A percentile compares a stretch with the other conserved stretches of the same genome.
Evolutionary conservation across 257 asterid genomes (phyloP).

Genomic region (Fraxinus excelsior): DNA sequence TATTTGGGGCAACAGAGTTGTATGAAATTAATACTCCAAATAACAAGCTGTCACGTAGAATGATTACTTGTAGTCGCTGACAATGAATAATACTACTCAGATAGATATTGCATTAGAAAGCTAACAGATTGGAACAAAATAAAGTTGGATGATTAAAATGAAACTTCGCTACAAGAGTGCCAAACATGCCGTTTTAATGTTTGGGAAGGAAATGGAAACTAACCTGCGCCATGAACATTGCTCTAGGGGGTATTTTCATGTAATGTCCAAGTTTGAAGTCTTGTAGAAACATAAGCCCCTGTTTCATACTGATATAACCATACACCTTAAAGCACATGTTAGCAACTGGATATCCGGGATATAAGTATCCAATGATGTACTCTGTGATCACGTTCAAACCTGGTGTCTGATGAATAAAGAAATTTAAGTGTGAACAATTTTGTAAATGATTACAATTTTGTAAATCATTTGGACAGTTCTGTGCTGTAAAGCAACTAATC

Average conservation of each 20-base stretch:
- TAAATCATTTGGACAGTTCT: background rate
- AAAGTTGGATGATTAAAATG: background rate
- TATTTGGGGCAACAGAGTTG: no score
- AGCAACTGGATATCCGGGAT: constrained; percentile 99
- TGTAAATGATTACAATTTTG: background rate
- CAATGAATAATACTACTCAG: no score
- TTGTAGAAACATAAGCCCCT: constrained; percentile 77
- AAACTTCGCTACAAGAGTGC: background rate
- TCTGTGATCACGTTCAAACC: constrained; percentile 91
- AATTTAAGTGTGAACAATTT: background rate
- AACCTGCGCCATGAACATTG: constrained; percentile 98
- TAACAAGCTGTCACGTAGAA: no score
- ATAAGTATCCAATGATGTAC: constrained; percentile 91
- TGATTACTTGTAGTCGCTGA: no score
- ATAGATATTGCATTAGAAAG: background rate
- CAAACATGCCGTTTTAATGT: background rate
- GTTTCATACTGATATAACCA: constrained; percentile 91
- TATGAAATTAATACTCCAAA: no score
- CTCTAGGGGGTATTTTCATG: constrained; percentile 93
- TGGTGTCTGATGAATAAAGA: constrained; percentile 56
- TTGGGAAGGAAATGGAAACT: constrained; percentile 18
- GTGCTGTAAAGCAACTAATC: background rate
- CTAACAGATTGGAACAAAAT: background rate
- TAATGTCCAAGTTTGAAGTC: constrained; percentile 96
- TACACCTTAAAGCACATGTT: constrained; percentile 98